Base-by-base conservation (phyloP, 306 rosid genomes). In the Castanopsis chinensis region DNA sequence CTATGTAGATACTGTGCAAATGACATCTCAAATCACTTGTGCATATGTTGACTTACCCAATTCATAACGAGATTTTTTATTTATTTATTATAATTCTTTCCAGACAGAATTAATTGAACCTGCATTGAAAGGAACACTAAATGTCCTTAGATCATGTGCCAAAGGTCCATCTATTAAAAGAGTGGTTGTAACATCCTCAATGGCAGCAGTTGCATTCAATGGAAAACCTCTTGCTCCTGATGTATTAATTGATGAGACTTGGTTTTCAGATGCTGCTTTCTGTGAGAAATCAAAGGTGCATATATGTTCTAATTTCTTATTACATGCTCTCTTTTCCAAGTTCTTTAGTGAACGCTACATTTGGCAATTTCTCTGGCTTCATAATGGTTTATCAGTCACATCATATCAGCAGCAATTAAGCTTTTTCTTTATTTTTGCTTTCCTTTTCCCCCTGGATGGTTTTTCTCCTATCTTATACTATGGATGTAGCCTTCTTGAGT, bases 181-280 rank as follows among this genome's bases (percentile, higher is more conserved):
- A 41, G 80, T 74, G 55, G 61, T 81, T 56, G 15, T 81, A 19
- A 81, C 84, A 52, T 81, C 84, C 9, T 81, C 84, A 23, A 69
- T 69, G 0, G 30, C 71, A 6, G 54, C 84, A 0, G 52, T 75
- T 28, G 4, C 3, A 5, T 19, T 2, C 73, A 69, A 23, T 1
- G 65, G 80, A 23, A 81, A 68, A 58, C 76, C 64, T 41, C 30
- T 69, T 1, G 5, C 65, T 14, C 13, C 60, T 21, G 76, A 75
- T 28, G 54, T 51, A 21, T 17, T 19, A 15, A 2, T 67, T 4
- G 72, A 67, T 67, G 72, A 67, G 72, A 14, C 18, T 67, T 67
- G 51, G 27, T 67, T 67, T 67, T 67, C 72, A 7, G 72, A 67
- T 67, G 25, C 72, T 1, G 72, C 12, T 35, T 0, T 33, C 0